Evolutionary conservation across 2,329 filamentous ascomycete species (phyloP), one percentile per base, ranked within the genome.

Genomic region (Ophiostoma piceae): DNA sequence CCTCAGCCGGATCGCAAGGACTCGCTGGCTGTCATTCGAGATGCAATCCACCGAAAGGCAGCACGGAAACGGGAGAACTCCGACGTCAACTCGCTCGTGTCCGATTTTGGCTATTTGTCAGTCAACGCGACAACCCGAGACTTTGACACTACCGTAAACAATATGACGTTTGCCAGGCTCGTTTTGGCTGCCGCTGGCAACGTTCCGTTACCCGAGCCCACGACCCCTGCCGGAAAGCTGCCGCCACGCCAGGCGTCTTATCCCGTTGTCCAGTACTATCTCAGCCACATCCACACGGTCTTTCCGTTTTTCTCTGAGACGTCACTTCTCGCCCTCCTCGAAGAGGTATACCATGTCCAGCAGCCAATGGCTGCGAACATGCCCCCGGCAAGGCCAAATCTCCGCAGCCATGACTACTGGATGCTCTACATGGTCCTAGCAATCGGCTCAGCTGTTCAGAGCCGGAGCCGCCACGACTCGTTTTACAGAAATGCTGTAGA

Each of bases 101-200:
- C 94, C 0, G 94, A 97, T 76, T 97, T 98, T 82, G 94, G 94
- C 69, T 94, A 92, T 76, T 81, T 97, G 88, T 92, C 94, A 5
- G 92, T 99, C 76, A 96, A 97, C 81, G 94, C 95, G 37, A 97
- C 94, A 0, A 94, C 94, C 1, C 87, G 93, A 76, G 95, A 98
- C 78, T 97, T 97, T 76, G 92, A 96, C 77, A 90, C 92, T 9
- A 92, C 94, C 71, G 89, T 91, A 39, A 90, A 88, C 71, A 92
- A 92, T 75, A 96, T 97, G 86, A 97, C 93, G 0, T 97, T 97
- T 83, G 92, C 93, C 35, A 89, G 92, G 47, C 84, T 98, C 26
- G 90, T 97, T 32, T 81, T 97, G 37, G 92, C 92, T n/a, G 91
- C 94, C 6, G 89, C 92, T 51, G 87, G 87, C 11, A 92, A 92